Base-by-base conservation (phyloP, 2,329 filamentous ascomycete genomes). In the Tolypocladium paradoxum region DNA sequence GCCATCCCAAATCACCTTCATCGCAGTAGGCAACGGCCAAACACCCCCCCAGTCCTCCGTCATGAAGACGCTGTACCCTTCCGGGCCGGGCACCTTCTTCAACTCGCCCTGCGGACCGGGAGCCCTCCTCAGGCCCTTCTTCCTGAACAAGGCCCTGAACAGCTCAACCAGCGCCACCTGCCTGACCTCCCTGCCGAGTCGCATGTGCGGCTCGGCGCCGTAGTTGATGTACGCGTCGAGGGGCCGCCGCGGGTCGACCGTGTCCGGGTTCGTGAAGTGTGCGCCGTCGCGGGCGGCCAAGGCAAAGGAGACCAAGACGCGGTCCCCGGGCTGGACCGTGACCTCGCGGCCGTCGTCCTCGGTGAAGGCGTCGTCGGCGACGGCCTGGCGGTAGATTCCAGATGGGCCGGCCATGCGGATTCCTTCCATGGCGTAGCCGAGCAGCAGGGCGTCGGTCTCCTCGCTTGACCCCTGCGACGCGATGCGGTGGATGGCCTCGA, bases 361-460 rank as follows among this genome's bases (percentile, higher is more conserved):
- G 35, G 67, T 54, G 48, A 79, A 73, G 1, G 71, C 70, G 49
- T 77, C 73, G 20, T 69, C 62, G 0, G 62, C 66, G 0, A 74
- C 67, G 2, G 77, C 79, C 53, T 80, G 71, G 38, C 84, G 81
- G 70, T 81, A 83, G 2, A 82, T 73, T 11, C 79, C 78, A 22
- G 82, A 80, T 0, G 79, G 80, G 12, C 83, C 81, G 4, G 82
- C 81, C 51, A 91, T 73, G 38, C 87, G 83, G 53, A 87, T 77
- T 18, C 83, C 87, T 67, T 89, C 89, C 73, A 86, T 76, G 45
- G 80, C 82, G 63, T 88, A 90, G 38, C 82, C 84, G 1, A 86
- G 74, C 2, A 92, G 74, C 35, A 79, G 70, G 1, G 81, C 75
- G 57, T 90, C 84, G 0, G 76, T 78, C 57, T 83, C 79, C 14